A percentile compares a stretch with the other conserved stretches of the same genome.
Conservation (phyloP, 2,329 filamentous ascomycete species). For the Ophiostoma himal-ulmi region DNA sequence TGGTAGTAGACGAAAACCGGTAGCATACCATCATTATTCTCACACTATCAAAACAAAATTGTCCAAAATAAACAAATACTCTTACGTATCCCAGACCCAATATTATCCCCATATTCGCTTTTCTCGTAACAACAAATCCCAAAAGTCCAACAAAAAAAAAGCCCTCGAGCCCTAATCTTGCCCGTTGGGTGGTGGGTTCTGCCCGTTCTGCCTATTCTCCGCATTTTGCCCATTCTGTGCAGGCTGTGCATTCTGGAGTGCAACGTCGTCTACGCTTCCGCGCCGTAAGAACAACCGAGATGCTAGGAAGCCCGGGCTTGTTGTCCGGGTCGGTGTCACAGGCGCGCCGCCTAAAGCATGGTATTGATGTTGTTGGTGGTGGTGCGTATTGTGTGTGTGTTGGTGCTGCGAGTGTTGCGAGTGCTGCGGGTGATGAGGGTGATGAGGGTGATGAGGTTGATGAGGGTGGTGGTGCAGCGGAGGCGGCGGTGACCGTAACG, state of each 20-base stretch:
- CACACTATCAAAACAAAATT: not conserved
- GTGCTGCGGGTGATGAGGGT: not conserved
- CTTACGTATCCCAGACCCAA: not conserved
- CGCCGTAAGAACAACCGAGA: conserved; percentile 41
- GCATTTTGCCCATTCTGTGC: not conserved
- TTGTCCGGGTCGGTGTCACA: conserved; percentile 29
- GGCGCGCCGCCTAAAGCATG: not conserved
- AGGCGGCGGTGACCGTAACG: conserved; percentile 16
- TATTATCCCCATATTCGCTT: not conserved
- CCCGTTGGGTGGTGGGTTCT: not conserved
- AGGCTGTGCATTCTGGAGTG: not conserved
- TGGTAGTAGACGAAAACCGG: not conserved
- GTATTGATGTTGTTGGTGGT: not conserved
- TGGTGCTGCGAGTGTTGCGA: not conserved
- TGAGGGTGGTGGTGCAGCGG: conserved; percentile 4
- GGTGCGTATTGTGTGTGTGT: not conserved
- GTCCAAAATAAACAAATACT: not conserved
- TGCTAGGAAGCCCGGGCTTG: conserved; percentile 39
- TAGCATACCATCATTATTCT: not conserved
- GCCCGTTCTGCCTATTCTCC: not conserved
- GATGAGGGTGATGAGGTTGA: not conserved
- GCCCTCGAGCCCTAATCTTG: not conserved
- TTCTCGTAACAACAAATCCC: not conserved
- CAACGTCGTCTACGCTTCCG: conserved; percentile 42
- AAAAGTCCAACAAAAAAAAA: not conserved